Base-by-base conservation (phyloP, 1,284 basidiomycete genomes). In the Tylopilus orsonianus region DNA sequence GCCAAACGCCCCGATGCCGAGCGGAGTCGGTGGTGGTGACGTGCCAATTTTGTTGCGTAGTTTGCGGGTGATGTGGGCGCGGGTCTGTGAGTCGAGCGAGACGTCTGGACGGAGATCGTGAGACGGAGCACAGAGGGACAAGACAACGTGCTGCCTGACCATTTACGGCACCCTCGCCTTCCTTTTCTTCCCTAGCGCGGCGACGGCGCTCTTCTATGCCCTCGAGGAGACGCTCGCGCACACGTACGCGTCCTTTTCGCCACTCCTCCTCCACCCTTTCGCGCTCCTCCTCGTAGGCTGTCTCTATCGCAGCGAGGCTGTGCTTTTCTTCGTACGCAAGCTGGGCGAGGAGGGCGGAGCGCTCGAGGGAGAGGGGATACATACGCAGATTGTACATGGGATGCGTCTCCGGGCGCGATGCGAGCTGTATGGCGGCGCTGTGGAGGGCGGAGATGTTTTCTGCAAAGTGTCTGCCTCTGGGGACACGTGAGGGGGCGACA, bases 21-120 rank as follows among this genome's bases (percentile, higher is more conserved):
- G 64, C 16, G 83, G 78, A 7, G 85, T 64, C 62, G 81, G 57
- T 55, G 75, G 85, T 19, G 85, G 85, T 0, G 84, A 85, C 2
- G 80, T 82, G 19, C 83, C 78, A 6, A 86, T 65, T 64, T 87
- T 88, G 68, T 89, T 89, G 40, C 87, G 79, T 19, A 90, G 74
- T 63, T 90, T 90, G 41, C 87, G 81, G 5, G 87, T 90, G 56
- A 87, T 80, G 58, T 87, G 86, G n/a, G 84, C 79, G 33, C 87
- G 80, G 5, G 81, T 82, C 64, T 88, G 85, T 3, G 81, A 75
- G 61, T 90, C 87, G 41, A 89, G 71, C 8, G 81, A 74, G 23
- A 79, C 78, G 57, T 89, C 86, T 87, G 40, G 29, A 23, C 3
- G 24, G 13, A 34, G 30, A 13, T 41, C 20, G 45, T 47, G 46